Evolutionary conservation across 106 monocot genomes (phyloP), one percentile per base, ranked within the genome.

Genomic region (Narthecium ossifragum): DNA sequence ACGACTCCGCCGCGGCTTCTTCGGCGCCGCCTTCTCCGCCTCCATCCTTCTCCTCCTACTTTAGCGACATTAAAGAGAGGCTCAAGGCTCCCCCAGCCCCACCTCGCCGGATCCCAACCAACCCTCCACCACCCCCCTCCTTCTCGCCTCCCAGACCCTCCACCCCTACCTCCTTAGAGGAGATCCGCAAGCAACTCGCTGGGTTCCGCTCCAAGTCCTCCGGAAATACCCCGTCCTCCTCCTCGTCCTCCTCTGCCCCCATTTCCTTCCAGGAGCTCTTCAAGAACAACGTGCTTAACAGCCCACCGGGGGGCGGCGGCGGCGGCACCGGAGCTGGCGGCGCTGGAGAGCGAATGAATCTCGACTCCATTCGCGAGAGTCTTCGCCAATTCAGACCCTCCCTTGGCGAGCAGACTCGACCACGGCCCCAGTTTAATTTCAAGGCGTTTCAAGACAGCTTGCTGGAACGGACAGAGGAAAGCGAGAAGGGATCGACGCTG

Each of bases 121-220:
- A 76, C 48, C 79, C 76, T 0, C 65, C 73, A 0, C 75, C 69
- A 1, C 85, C 79, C 7, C 33, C 59, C 3, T 13, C 71, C 4
- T 2, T 61, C 26, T 31, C 72, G 31, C n/a, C n/a, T n/a, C n/a
- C n/a, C n/a, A 17, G 43, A 9, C 22, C 70, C 20, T 7, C 40
- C 3, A 31, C 60, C 12, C 31, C 73, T n/a, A 30, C 73, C 23
- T 71, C 80, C 48, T 21, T 90, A 8, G 80, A 80, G 0, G 90
- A 90, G 33, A 75, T 96, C 68, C 83, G 85, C 18, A 82, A 58
- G 56, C 68, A 80, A 31, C 78, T 96, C 45, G 71, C 86, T 23
- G 60, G 57, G 13, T 96, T 80, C 74, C 78, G 83, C 34, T 37
- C 34, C 10, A 31, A 60, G 24, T 58, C 63, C 33, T 15, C 2